Evolutionary conservation across 495 filamentous ascomycete genomes (phyloP).

Genomic region (Penicillium paxilli): DNA sequence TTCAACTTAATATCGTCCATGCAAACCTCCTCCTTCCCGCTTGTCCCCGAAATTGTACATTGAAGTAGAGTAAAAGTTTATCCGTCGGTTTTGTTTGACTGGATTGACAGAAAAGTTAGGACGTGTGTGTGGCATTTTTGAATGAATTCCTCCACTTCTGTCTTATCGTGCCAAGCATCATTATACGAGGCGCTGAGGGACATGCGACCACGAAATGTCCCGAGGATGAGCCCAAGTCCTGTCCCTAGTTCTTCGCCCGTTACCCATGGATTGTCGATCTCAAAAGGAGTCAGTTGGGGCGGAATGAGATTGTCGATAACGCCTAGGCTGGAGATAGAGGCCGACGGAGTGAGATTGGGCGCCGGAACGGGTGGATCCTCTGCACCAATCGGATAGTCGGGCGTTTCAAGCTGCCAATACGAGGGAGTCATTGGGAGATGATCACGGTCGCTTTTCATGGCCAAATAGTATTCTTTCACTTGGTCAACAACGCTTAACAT

Average conservation of each 20-base stretch:
- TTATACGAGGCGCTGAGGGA: slow-evolving; percentile 38
- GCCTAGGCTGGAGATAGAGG: slow-evolving; percentile 41
- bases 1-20: background rate
- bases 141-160: slow-evolving; percentile 21
- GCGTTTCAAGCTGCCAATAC: slow-evolving; percentile 26
- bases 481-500: slow-evolving; percentile 10
- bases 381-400: slow-evolving; percentile 16
- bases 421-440: slow-evolving; percentile 23
- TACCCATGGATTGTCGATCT: slow-evolving; percentile 36
- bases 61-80: too few relatives aligned
- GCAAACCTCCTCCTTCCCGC: too few relatives aligned
- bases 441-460: slow-evolving; percentile 16
- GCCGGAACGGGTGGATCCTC: slow-evolving; percentile 24
- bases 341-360: slow-evolving; percentile 25
- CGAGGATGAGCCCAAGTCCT: slow-evolving; percentile 36
- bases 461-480: slow-evolving; percentile 30
- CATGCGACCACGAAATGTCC: slow-evolving; percentile 33
- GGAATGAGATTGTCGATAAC: slow-evolving; percentile 10
- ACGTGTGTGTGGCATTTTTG: background rate
- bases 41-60: too few relatives aligned
- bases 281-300: slow-evolving; percentile 18
- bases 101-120: background rate
- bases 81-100: too few relatives aligned
- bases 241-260: slow-evolving; percentile 38
- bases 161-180: slow-evolving; percentile 34